Percentiles rank a stretch among this genome's conserved stretches.
Conservation (phyloP, 129 eudicot genomes). For the Flaveria brownii region DNA sequence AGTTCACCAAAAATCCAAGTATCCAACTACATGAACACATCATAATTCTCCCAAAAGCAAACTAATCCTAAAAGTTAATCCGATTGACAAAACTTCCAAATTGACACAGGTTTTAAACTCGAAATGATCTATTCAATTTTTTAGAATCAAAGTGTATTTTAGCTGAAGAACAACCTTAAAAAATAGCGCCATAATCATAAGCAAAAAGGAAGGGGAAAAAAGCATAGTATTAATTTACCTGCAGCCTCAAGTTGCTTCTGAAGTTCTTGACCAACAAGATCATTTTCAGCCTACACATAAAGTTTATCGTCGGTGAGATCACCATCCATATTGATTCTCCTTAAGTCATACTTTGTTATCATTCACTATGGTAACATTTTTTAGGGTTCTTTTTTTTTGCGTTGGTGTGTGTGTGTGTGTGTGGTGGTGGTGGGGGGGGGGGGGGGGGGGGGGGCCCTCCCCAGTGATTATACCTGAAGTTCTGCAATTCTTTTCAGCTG, state of each 20-base stretch:
- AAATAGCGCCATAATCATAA: not conserved
- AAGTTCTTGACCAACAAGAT: conserved; percentile 81
- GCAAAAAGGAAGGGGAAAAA: not conserved
- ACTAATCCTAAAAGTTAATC: not conserved
- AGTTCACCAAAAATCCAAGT: not conserved
- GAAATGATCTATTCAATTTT: not conserved
- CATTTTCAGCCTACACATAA: conserved; percentile 78
- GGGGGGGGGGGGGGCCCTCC: not conserved
- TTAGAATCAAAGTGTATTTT: not conserved
- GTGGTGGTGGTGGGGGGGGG: not conserved
- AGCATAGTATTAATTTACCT: conserved; percentile 46
- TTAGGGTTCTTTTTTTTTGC: not conserved
- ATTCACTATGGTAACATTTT: not conserved
- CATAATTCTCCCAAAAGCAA: not conserved
- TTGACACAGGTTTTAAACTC: not conserved
- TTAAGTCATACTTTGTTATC: not conserved
- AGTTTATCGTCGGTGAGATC: conserved; percentile 12
- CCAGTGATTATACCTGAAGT: conserved; percentile 56
- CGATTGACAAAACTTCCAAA: not conserved
- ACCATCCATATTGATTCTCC: not conserved
- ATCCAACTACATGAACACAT: not conserved
- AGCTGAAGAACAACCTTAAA: not conserved
- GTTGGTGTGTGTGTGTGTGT: no score
- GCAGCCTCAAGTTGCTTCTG: conserved; percentile 97
- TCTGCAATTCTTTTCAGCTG: conserved; percentile 80